Conservation (phyloP, 352 stramenopile genomes). For the Pythium scleroteichum region DNA sequence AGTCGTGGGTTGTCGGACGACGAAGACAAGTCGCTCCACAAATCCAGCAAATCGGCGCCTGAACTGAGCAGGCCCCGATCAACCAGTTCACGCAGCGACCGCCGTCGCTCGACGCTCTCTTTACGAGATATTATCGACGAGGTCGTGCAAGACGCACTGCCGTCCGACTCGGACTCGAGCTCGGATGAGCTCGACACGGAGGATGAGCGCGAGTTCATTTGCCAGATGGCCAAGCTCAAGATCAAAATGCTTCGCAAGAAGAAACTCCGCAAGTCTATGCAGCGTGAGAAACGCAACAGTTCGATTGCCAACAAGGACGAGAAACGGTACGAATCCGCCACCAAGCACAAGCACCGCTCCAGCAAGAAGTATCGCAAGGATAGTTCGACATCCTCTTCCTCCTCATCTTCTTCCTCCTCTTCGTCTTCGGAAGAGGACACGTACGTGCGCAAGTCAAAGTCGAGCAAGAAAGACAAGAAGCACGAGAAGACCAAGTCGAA, state of each 20-base stretch:
- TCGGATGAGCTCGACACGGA: constrained; percentile 26
- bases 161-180: constrained; percentile 25
- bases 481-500: constrained; percentile 3
- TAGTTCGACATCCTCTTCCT: constrained; percentile 10
- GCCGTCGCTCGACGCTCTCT: constrained; percentile 19
- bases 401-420: constrained; percentile 16
- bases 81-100: not conserved
- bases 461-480: constrained; percentile 19
- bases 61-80: not conserved
- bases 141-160: constrained; percentile 30
- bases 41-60: constrained; percentile 1
- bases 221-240: constrained; percentile 28
- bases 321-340: not conserved
- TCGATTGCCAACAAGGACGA: not conserved
- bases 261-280: constrained; percentile 6
- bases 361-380: constrained; percentile 20
- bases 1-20: not conserved
- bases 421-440: constrained; percentile 14
- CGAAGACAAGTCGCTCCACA: constrained; percentile 6
- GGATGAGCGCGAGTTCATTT: constrained; percentile 27
- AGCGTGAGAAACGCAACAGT: constrained; percentile 1
- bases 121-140: constrained; percentile 21
- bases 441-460: constrained; percentile 8
- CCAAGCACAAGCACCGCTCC: not conserved
- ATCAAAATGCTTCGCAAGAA: constrained; percentile 26